phyloP scores from a whole-genome alignment of 2,329 filamentous ascomycete species.

The Xenosphaeropsis pyriputrescens region DNA sequence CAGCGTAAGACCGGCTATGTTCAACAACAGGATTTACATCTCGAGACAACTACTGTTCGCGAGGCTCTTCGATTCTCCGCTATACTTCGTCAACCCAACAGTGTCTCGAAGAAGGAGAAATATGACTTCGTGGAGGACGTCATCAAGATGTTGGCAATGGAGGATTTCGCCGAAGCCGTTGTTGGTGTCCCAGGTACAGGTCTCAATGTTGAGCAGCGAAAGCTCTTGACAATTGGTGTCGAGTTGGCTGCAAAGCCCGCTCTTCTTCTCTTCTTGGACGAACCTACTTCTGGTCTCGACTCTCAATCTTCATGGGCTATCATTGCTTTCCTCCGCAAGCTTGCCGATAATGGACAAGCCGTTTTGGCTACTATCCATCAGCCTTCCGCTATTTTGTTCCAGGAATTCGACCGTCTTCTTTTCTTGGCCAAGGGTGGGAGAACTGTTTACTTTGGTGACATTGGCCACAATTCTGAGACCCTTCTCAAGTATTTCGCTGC shows the following conservation, averaged over 20 bases:
- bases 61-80: conserved; percentile 83
- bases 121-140: conserved; percentile 81
- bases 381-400: conserved; percentile 84
- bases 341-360: conserved; percentile 79
- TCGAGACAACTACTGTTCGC: conserved; percentile 72
- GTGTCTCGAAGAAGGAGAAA: conserved; percentile 62
- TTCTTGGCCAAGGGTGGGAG: conserved; percentile 65
- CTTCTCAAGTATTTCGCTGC: conserved; percentile 55
- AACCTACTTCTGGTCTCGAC: conserved; percentile 89
- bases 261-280: conserved; percentile 81
- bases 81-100: conserved; percentile 67
- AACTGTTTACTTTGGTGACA: conserved; percentile 73
- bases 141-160: conserved; percentile 82
- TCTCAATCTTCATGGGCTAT: conserved; percentile 93
- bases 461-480: conserved; percentile 32
- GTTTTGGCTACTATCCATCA: conserved; percentile 94
- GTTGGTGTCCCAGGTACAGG: conserved; percentile 87
- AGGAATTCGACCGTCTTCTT: conserved; percentile 71
- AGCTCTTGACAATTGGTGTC: conserved; percentile 86
- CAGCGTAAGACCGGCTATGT: conserved; percentile 89
- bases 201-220: conserved; percentile 56
- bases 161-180: conserved; percentile 78
- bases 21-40: conserved; percentile 84
- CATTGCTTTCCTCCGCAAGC: conserved; percentile 71
- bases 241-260: conserved; percentile 87